Evolutionary conservation across 495 filamentous ascomycete species (phyloP).

Genomic region (Penicillium coprophilum): DNA sequence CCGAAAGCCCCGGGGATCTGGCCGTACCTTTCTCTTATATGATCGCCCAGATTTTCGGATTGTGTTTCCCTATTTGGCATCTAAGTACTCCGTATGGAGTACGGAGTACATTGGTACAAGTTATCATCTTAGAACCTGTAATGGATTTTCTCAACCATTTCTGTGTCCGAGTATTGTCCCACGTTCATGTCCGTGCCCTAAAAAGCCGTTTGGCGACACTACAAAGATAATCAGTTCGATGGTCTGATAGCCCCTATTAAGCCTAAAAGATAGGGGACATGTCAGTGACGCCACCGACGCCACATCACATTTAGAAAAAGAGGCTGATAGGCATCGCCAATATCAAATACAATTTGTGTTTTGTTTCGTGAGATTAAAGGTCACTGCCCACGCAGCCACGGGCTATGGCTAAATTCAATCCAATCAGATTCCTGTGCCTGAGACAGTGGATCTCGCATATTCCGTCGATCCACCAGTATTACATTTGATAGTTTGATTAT

Average conservation of each 20-base stretch:
- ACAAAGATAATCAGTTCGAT: neutral
- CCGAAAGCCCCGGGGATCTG: neutral
- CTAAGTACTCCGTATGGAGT: neutral
- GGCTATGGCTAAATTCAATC: neutral
- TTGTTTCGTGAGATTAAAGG: slow-evolving; percentile 13
- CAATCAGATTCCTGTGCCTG: slow-evolving; percentile 14
- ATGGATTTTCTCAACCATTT: no score
- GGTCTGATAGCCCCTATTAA: neutral
- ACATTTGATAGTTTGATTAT: neutral
- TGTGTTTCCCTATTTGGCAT: neutral
- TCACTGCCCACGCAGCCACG: neutral
- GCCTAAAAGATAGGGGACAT: neutral
- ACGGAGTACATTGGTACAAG: neutral
- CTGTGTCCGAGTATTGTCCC: neutral
- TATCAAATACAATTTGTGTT: neutral
- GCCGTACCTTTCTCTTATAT: neutral
- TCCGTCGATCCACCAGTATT: slow-evolving; percentile 8
- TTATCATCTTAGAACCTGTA: no score
- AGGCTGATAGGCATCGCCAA: slow-evolving; percentile 3
- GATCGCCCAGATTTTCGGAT: neutral
- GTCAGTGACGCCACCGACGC: neutral
- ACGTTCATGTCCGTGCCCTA: neutral
- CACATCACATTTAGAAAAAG: neutral
- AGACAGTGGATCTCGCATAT: slow-evolving; percentile 14
- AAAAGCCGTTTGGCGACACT: neutral